Evolutionary conservation across 768 basidiomycete genomes (phyloP).

Genomic region (Trametes meyenii): DNA sequence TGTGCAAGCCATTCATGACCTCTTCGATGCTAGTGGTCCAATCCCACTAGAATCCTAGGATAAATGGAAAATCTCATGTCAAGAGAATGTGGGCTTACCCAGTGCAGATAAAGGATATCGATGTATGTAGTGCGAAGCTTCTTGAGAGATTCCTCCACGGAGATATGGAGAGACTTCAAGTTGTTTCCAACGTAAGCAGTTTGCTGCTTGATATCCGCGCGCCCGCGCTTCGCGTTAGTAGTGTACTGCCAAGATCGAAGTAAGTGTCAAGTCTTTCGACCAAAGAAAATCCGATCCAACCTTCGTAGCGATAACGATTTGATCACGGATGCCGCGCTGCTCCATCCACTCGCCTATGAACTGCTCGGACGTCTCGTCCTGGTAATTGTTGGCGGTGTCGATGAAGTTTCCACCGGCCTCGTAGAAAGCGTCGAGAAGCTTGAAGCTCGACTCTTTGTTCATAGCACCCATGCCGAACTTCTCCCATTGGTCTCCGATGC

Average conservation of each 20-base stretch:
- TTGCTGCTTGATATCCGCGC: constrained; percentile 29
- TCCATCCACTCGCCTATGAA: constrained; percentile 49
- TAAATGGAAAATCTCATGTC: background rate
- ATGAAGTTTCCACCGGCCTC: constrained; percentile 40
- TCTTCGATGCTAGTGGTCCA: constrained; percentile 41
- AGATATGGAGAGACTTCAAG: constrained; percentile 38
- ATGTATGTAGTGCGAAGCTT: constrained; percentile 63
- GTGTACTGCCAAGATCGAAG: constrained; percentile 29
- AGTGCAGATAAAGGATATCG: constrained; percentile 59
- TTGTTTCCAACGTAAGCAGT: constrained; percentile 48
- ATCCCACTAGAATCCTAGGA: constrained; percentile 35
- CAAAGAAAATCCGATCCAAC: constrained; percentile 5
- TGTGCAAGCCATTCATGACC: constrained; percentile 44
- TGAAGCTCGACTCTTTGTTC: constrained; percentile 40
- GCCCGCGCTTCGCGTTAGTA: constrained; percentile 29
- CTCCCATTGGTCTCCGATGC: constrained; percentile 43
- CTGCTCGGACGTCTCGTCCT: constrained; percentile 40
- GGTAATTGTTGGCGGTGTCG: constrained; percentile 39
- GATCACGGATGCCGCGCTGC: constrained; percentile 39
- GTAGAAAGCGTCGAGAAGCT: constrained; percentile 30
- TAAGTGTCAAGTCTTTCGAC: background rate
- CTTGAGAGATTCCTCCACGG: constrained; percentile 41
- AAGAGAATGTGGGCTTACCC: constrained; percentile 16
- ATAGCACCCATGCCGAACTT: constrained; percentile 35
- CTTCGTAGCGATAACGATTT: constrained; percentile 39